Percentiles rank a stretch among this genome's conserved stretches.
phyloP scores from a whole-genome alignment of 129 eudicot species.

The Arctium lappa region DNA sequence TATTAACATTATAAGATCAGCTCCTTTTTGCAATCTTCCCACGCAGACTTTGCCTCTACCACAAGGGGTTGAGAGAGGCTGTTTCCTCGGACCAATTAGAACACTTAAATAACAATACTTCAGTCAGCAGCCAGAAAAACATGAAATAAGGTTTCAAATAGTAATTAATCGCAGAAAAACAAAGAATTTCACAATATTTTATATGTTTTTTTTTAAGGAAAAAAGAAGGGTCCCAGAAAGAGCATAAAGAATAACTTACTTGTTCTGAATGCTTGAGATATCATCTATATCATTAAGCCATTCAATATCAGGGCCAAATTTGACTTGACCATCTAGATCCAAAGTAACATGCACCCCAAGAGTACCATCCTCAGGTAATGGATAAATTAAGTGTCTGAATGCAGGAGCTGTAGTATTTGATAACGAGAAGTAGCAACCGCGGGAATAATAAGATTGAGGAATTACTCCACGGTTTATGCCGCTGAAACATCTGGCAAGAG shows the following conservation, averaged over 20 bases:
- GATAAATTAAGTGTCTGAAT: slow-evolving; percentile 76
- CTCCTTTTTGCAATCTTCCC: no score
- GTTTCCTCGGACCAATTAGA: no score
- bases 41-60: no score
- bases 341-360: slow-evolving; percentile 92
- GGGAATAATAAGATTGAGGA: slow-evolving; percentile 65
- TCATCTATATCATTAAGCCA: slow-evolving; percentile 65
- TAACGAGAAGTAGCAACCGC: slow-evolving; percentile 82
- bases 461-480: slow-evolving; percentile 37
- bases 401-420: slow-evolving; percentile 55
- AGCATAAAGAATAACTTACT: slow-evolving; percentile 37
- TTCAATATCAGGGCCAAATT: slow-evolving; percentile 92
- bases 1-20: no score
- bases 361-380: slow-evolving; percentile 95
- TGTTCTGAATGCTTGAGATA: slow-evolving; percentile 61
- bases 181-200: background rate
- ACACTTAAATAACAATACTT: no score
- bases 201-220: background rate
- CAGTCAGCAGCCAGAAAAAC: no score
- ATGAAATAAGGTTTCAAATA: no score
- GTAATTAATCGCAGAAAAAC: background rate
- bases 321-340: slow-evolving; percentile 82
- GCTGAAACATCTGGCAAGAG: slow-evolving; percentile 59
- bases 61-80: no score
- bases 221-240: background rate